Evolutionary conservation across 768 basidiomycete genomes (phyloP), one percentile per base, ranked within the genome.

Genomic region (Coprinellus micaceus): DNA sequence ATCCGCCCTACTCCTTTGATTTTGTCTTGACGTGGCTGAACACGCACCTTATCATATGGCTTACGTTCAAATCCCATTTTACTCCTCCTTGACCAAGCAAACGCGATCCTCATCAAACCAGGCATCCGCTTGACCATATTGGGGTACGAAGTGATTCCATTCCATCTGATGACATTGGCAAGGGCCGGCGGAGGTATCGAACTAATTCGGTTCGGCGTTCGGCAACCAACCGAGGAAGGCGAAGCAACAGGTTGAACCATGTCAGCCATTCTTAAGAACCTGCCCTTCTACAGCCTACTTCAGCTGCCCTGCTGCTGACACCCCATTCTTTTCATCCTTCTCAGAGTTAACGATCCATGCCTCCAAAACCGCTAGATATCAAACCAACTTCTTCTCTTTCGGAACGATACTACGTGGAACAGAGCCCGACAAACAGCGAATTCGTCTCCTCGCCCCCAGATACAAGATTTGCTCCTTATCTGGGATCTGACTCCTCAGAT

Each of bases 401-500:
- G 9, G 30, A 51, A 30, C 30, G 30, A 17, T 51, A 51, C 12
- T 36, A 21, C 19, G 28, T 19, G 5, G 49, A 30, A 9, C 19
- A 51, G 17, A 37, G 30, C 15, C 19, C 29, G 5, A 15, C 49
- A 33, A 33, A 33, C 21, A 19, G 30, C 19, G 19, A 22, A 19
- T 13, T 19, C 21, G 19, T 29, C 30, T 19, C 49, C n/a, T 36
- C 33, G 25, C 41, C 33, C 13, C 33, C 33, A 6, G 33, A 33
- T 33, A 33, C 33, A 13, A 6, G 33, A 33, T 33, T 33, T 13
- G 33, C 55, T 52, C 60, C 59, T 15, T 51, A 60, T n/a, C 57
- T 60, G 15, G 61, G 61, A 9, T 53, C 49, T 39, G 50, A 46
- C 19, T 62, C 64, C 2, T 29, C 40, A 7, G 61, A 63, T 49